A percentile compares a stretch with the other conserved stretches of the same genome.
These are phyloP conservation scores for Galerina sulciceps DNA, from an alignment of 768 basidiomycete genomes.

Conservation along the genomic window DNA sequence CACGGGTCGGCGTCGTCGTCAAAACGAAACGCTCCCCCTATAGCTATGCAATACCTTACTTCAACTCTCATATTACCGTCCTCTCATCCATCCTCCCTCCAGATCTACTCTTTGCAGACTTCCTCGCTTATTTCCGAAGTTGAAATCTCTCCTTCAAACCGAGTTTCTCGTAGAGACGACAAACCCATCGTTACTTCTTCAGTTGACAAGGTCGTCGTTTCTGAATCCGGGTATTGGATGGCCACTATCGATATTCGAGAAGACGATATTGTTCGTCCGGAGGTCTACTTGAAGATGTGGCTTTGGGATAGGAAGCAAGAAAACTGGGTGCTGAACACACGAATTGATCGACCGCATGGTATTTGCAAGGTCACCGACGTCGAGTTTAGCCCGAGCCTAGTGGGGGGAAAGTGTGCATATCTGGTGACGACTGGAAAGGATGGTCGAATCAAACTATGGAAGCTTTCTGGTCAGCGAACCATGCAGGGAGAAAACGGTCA, in stretches of 20 bases:
- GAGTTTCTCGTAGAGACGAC: constrained; percentile 82
- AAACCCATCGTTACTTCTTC: constrained; percentile 74
- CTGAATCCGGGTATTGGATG: constrained; percentile 83
- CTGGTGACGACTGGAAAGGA: constrained; percentile 81
- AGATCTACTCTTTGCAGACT: constrained; percentile 79
- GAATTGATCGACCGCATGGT: constrained; percentile 89
- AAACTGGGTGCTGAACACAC: constrained; percentile 81
- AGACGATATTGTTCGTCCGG: constrained; percentile 67
- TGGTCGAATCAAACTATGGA: constrained; percentile 82
- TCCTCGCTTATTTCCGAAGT: constrained; percentile 81
- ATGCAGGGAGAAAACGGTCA: constrained; percentile 19
- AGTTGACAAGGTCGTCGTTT: constrained; percentile 73
- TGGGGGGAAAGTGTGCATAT: constrained; percentile 35
- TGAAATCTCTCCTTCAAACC: constrained; percentile 93
- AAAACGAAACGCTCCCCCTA: constrained; percentile 53
- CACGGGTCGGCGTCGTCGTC: constrained; percentile 40
- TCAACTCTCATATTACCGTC: constrained; percentile 86
- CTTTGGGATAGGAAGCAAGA: constrained; percentile 69
- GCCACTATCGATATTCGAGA: constrained; percentile 84
- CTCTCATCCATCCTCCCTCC: constrained; percentile 94
- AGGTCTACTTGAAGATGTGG: constrained; percentile 91
- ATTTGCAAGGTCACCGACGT: constrained; percentile 60
- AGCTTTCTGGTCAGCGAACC: constrained; percentile 48
- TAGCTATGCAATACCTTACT: constrained; percentile 76
- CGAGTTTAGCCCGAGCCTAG: constrained; percentile 63